phyloP scores from a whole-genome alignment of 2,329 filamentous ascomycete genomes.

The Lecanicillium sp. region DNA sequence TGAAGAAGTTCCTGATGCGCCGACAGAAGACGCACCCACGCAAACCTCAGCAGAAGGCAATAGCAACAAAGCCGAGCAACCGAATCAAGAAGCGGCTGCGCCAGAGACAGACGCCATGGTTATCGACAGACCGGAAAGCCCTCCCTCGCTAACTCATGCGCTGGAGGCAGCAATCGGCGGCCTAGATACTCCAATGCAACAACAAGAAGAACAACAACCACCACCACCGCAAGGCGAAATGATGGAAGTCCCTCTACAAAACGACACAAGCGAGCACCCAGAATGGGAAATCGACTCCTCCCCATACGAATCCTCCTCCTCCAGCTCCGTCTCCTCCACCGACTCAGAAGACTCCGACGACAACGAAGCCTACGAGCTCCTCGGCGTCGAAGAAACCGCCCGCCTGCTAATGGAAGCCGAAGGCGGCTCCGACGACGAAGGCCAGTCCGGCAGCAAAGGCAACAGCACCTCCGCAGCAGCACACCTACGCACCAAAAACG shows the following conservation, averaged over 20 bases:
- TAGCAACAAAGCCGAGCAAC: not conserved
- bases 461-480: constrained; percentile 29
- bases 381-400: constrained; percentile 76
- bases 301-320: constrained; percentile 59
- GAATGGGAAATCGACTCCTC: constrained; percentile 84
- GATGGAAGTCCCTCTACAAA: constrained; percentile 18
- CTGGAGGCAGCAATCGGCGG: constrained; percentile 36
- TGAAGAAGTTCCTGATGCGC: constrained; percentile 14
- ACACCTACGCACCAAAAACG: constrained; percentile 74
- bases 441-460: constrained; percentile 35
- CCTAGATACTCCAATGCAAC: constrained; percentile 15
- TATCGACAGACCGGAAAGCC: constrained; percentile 25
- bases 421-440: constrained; percentile 70
- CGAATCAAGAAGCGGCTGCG: not conserved
- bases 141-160: constrained; percentile 30
- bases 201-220: constrained; percentile 2
- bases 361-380: constrained; percentile 58
- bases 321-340: constrained; percentile 54
- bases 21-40: constrained; percentile 5
- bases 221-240: not conserved
- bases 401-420: constrained; percentile 80
- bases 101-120: constrained; percentile 24
- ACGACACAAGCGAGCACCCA: constrained; percentile 39
- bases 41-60: not conserved
- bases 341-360: constrained; percentile 50